These are phyloP conservation scores for Hygrophorus russula DNA, from an alignment of 768 basidiomycete species.

Conservation along the genomic window DNA sequence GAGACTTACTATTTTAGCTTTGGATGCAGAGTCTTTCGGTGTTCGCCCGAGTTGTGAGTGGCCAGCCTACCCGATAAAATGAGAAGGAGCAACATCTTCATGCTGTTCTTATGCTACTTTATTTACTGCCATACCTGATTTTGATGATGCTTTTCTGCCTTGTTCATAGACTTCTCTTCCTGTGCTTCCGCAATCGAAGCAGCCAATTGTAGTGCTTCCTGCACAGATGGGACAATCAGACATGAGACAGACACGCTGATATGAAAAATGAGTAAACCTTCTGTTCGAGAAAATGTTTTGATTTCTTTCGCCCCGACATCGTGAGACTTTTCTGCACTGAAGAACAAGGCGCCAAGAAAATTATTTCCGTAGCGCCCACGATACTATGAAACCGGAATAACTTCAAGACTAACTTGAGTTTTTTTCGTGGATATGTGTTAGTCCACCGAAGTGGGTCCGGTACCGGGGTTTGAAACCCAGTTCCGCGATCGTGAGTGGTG, in stretches of 20 bases:
- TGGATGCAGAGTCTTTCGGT: conserved; percentile 18
- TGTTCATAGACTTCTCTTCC: conserved; percentile 31
- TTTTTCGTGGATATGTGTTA: too few species aligned
- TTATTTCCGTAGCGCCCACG: too few species aligned
- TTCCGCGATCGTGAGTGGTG: too few species aligned
- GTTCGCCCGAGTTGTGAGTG: conserved; percentile 17
- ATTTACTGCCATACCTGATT: conserved; percentile 23
- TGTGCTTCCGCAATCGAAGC: conserved; percentile 31
- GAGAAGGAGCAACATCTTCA: too few species aligned
- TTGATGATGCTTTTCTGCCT: conserved; percentile 27
- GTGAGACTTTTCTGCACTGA: too few species aligned
- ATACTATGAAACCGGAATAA: too few species aligned
- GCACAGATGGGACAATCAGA: conserved; percentile 1
- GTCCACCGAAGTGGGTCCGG: too few species aligned
- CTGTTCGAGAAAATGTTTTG: background rate
- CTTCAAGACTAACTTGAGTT: too few species aligned
- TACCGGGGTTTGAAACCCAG: too few species aligned
- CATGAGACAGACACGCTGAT: too few species aligned
- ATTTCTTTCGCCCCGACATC: background rate
- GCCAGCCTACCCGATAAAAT: conserved; percentile 11
- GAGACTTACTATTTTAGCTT: conserved; percentile 26
- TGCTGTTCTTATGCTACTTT: conserved; percentile 2
- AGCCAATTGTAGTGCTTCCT: conserved; percentile 41
- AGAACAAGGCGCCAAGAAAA: too few species aligned
- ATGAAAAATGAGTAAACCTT: background rate